Evolutionary conservation across 2,329 filamentous ascomycete species (phyloP).

Genomic region (Colletotrichum chlorophyti): DNA sequence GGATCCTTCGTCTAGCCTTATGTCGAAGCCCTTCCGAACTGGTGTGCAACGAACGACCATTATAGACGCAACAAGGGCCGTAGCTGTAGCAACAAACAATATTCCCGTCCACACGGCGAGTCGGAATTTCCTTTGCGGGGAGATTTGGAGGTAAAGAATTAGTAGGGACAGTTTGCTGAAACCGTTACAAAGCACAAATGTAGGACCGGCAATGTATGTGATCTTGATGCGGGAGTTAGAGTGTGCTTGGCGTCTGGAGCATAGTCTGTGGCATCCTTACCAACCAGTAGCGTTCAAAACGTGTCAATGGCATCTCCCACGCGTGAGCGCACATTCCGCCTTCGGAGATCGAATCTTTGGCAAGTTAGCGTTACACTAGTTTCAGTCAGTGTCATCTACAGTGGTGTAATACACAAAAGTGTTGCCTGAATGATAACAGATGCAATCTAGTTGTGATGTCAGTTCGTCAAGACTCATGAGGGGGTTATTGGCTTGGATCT

Average conservation of each 20-base stretch:
- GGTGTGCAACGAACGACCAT: constrained; percentile 46
- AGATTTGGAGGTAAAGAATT: constrained; percentile 44
- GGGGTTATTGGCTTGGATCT: neutral
- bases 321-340: constrained; percentile 17
- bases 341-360: neutral
- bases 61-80: constrained; percentile 40
- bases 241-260: no score
- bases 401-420: neutral
- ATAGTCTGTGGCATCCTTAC: constrained; percentile 9
- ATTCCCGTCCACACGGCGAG: constrained; percentile 37
- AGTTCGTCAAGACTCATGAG: no score
- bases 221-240: no score
- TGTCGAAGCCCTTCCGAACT: constrained; percentile 39
- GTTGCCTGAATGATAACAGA: constrained; percentile 8
- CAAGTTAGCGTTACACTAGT: neutral
- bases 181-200: constrained; percentile 42
- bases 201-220: constrained; percentile 32
- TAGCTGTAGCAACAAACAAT: constrained; percentile 36
- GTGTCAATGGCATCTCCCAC: constrained; percentile 27
- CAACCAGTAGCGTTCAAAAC: constrained; percentile 15
- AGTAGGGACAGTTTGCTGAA: constrained; percentile 46
- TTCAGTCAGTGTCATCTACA: no score
- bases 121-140: constrained; percentile 42
- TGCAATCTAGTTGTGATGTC: constrained; percentile 2
- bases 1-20: constrained; percentile 35